Conservation (phyloP, 2,329 filamentous ascomycete species). For the Diaporthe ampelina region DNA sequence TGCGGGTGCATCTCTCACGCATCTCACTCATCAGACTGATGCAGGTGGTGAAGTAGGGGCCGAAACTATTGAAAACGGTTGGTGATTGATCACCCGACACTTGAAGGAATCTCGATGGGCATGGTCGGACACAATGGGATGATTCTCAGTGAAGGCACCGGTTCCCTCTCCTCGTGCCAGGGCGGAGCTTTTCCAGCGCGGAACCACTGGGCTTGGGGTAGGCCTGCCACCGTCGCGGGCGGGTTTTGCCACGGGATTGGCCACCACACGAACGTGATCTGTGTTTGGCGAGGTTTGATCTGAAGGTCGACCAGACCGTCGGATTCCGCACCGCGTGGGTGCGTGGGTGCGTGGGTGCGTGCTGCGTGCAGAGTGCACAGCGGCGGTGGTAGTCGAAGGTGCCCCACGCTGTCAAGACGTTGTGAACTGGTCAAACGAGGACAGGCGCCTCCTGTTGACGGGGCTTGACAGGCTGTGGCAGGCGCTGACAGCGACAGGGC, state of each 20-base stretch:
- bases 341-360: conserved; percentile 21
- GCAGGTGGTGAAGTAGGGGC: conserved; percentile 41
- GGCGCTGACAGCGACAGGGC: conserved; percentile 36
- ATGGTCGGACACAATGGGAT: conserved; percentile 21
- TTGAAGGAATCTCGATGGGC: conserved; percentile 38
- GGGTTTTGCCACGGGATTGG: conserved; percentile 36
- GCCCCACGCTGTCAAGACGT: conserved; percentile 33
- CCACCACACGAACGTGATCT: conserved; percentile 33
- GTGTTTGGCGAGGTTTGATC: conserved; percentile 34
- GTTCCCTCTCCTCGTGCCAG: conserved; percentile 35
- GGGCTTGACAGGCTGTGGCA: conserved; percentile 34
- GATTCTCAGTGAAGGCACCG: conserved; percentile 25
- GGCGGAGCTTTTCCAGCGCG: conserved; percentile 34
- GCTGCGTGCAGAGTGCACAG: conserved; percentile 21
- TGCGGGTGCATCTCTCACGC: conserved; percentile 42
- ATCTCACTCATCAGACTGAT: conserved; percentile 40
- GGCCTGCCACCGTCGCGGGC: conserved; percentile 33
- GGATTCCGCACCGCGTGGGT: conserved; percentile 30
- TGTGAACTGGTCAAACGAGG: conserved; percentile 31
- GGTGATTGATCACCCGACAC: conserved; percentile 39
- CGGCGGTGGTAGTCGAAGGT: conserved; percentile 22
- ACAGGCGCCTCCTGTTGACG: conserved; percentile 19
- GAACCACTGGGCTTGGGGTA: conserved; percentile 35
- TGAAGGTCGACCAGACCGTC: conserved; percentile 36
- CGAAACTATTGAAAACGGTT: conserved; percentile 40